Evolutionary conservation across 164 flowering plant genomes (phyloP).

Genomic region (Magnolia sinica): DNA sequence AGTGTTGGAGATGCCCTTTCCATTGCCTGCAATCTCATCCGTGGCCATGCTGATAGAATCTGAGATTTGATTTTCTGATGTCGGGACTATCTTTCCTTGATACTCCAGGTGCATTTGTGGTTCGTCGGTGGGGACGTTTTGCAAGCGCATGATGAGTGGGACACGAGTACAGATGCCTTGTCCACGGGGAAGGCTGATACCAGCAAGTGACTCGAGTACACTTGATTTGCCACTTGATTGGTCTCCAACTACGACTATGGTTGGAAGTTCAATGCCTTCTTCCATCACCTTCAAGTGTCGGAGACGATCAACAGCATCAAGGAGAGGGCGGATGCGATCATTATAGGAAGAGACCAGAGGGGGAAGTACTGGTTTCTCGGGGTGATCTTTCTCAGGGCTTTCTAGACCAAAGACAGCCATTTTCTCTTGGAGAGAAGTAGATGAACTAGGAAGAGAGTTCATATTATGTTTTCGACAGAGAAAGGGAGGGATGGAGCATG

Average conservation of each 20-base stretch:
- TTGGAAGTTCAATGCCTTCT: conserved; percentile 17
- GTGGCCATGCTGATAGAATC: conserved; percentile 31
- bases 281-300: conserved; percentile 15
- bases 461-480: no score
- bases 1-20: conserved; percentile 34
- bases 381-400: no score
- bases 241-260: conserved; percentile 20
- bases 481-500: no score
- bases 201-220: conserved; percentile 17
- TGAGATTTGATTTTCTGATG: conserved; percentile 22
- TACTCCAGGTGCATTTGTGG: conserved; percentile 15
- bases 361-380: neutral
- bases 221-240: conserved; percentile 19
- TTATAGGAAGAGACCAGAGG: conserved; percentile 9
- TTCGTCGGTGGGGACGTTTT: neutral
- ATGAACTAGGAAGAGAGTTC: no score
- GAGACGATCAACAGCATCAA: conserved; percentile 11
- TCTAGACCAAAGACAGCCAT: no score
- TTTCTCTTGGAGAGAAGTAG: no score
- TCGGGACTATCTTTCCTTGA: conserved; percentile 16
- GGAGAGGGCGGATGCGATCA: conserved; percentile 11
- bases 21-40: conserved; percentile 33
- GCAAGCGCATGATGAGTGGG: conserved; percentile 18
- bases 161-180: conserved; percentile 23
- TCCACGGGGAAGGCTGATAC: conserved; percentile 18